These are phyloP conservation scores for Pythium myriotylum DNA, from an alignment of 352 stramenopile genomes.

Conservation along the genomic window DNA sequence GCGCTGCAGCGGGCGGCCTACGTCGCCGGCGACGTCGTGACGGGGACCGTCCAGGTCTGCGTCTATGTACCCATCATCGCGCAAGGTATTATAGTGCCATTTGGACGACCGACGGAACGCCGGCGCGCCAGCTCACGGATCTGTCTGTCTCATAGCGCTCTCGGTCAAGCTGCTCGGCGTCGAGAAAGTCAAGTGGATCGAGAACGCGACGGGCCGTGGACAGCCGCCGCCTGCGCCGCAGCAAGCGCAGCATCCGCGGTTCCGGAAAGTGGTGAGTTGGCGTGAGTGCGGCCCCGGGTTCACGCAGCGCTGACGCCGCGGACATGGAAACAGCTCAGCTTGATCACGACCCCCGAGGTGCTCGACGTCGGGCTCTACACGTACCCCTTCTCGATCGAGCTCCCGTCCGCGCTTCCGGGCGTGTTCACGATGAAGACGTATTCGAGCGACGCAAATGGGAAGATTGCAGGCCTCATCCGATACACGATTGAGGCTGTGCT, in stretches of 20 bases:
- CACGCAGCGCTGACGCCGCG: neutral
- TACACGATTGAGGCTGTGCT: slow-evolving; percentile 37
- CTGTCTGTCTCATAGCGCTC: slow-evolving; percentile 34
- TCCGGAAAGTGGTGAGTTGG: slow-evolving; percentile 23
- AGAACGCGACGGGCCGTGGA: slow-evolving; percentile 14
- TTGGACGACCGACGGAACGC: neutral
- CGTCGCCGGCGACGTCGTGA: slow-evolving; percentile 56
- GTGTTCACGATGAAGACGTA: slow-evolving; percentile 27
- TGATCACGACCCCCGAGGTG: slow-evolving; percentile 14
- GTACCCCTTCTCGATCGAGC: slow-evolving; percentile 37
- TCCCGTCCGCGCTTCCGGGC: slow-evolving; percentile 33
- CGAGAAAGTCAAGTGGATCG: slow-evolving; percentile 61
- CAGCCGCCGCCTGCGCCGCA: slow-evolving; percentile 2
- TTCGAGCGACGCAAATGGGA: slow-evolving; percentile 9
- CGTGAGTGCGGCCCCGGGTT: no score
- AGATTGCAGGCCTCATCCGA: slow-evolving; percentile 30
- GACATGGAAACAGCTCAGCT: neutral
- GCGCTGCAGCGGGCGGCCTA: slow-evolving; percentile 48
- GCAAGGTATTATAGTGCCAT: slow-evolving; percentile 44
- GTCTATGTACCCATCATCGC: slow-evolving; percentile 7
- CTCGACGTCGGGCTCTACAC: slow-evolving; percentile 29
- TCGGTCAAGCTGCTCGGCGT: slow-evolving; percentile 59
- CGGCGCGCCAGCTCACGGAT: no score
- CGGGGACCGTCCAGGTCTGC: slow-evolving; percentile 47
- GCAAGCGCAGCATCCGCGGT: slow-evolving; percentile 24